Evolutionary conservation across 768 basidiomycete species (phyloP).

Genomic region (Pholiota microspora): DNA sequence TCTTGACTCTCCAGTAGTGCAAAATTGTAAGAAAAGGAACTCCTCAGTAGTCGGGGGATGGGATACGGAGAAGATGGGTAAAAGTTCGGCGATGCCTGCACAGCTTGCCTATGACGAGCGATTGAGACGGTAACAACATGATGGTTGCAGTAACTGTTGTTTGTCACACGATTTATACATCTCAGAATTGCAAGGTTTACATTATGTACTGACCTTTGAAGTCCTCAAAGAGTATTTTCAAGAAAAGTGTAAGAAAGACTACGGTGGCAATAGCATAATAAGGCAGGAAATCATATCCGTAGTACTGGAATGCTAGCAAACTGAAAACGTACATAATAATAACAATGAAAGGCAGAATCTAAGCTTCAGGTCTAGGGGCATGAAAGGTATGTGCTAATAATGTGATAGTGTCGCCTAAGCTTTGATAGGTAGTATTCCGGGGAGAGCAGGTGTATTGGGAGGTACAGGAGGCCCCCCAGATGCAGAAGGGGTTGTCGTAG

Average conservation of each 20-base stretch:
- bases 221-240: no score
- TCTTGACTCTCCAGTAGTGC: not conserved
- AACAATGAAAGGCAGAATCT: not conserved
- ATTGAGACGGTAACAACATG: not conserved
- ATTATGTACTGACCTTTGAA: no score
- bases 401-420: not conserved
- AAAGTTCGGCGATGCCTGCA: not conserved
- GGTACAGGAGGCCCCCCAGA: conserved; percentile 10
- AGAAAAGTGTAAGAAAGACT: not conserved
- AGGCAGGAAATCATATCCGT: no score
- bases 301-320: not conserved
- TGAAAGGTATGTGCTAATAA: not conserved
- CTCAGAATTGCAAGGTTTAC: not conserved
- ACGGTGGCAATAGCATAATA: not conserved
- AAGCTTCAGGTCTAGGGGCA: not conserved
- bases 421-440: not conserved
- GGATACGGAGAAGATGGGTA: not conserved
- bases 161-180: not conserved
- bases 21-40: not conserved
- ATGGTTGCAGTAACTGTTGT: not conserved
- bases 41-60: not conserved
- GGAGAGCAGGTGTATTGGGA: conserved; percentile 18
- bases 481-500: conserved; percentile 2
- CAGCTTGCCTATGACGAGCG: not conserved
- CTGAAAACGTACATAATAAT: conserved; percentile 10